phyloP scores from a whole-genome alignment of 192 early-diverging fungal species.

The Mortierella claussenii region DNA sequence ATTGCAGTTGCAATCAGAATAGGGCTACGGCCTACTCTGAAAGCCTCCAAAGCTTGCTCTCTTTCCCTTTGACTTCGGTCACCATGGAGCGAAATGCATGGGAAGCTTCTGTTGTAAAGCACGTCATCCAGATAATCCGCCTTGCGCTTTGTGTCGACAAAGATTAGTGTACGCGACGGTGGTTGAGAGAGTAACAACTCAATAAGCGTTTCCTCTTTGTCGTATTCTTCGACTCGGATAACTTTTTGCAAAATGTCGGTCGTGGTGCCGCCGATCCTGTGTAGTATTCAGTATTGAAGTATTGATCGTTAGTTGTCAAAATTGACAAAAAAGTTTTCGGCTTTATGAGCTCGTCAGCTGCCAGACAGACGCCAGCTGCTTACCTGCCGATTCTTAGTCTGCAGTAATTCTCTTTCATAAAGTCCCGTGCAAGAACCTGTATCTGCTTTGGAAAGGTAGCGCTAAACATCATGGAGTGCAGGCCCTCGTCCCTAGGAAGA shows the following conservation, averaged over 20 bases:
- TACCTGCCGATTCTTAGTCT: conserved; percentile 84
- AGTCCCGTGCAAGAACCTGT: conserved; percentile 92
- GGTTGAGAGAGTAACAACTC: conserved; percentile 65
- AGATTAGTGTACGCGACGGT: conserved; percentile 80
- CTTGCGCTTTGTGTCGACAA: conserved; percentile 85
- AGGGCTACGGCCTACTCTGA: conserved; percentile 67
- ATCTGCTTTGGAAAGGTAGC: conserved; percentile 95
- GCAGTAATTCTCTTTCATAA: conserved; percentile 84
- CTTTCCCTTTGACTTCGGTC: conserved; percentile 85
- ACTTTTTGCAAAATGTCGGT: conserved; percentile 92
- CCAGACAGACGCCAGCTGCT: too few species aligned
- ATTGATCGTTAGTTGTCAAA: too few species aligned
- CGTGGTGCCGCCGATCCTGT: conserved; percentile 81
- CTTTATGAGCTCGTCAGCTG: too few species aligned
- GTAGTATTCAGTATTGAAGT: too few species aligned
- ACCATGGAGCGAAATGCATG: conserved; percentile 86
- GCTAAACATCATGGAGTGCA: conserved; percentile 97
- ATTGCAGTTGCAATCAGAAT: conserved; percentile 90
- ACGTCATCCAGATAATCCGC: conserved; percentile 84
- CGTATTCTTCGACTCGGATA: conserved; percentile 71
- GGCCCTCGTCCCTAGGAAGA: conserved; percentile 72
- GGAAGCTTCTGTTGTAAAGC: conserved; percentile 72
- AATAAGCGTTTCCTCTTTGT: conserved; percentile 71
- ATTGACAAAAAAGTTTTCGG: too few species aligned
- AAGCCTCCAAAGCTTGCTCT: conserved; percentile 78